These are phyloP conservation scores for Prillingera fragicola DNA, from an alignment of 1,284 basidiomycete species.

Conservation along the genomic window DNA sequence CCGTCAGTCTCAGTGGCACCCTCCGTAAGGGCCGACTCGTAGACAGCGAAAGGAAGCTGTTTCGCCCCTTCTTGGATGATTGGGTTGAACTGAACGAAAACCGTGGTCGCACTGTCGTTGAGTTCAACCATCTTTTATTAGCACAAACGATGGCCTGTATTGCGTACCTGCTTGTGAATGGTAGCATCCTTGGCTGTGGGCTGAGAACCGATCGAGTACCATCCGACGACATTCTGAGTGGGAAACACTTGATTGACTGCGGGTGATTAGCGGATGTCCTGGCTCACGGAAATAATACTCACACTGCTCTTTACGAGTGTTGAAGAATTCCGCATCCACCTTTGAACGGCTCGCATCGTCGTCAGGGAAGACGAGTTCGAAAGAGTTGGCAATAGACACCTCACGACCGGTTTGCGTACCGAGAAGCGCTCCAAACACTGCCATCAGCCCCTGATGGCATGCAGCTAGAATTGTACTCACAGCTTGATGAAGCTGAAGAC, in stretches of 20 bases:
- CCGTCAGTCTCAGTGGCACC: constrained; percentile 48
- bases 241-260: constrained; percentile 97
- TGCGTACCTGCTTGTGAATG: constrained; percentile 82
- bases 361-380: constrained; percentile 63
- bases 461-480: not conserved
- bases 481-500: not conserved
- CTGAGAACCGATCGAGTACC: constrained; percentile 78
- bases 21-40: constrained; percentile 78
- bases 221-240: constrained; percentile 89
- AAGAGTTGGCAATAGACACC: constrained; percentile 93
- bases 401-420: constrained; percentile 90
- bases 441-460: not conserved
- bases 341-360: constrained; percentile 20
- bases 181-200: constrained; percentile 69
- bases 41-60: constrained; percentile 78
- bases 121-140: constrained; percentile 53
- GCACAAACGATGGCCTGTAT: constrained; percentile 47
- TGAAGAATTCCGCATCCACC: constrained; percentile 74
- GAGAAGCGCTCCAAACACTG: constrained; percentile 88
- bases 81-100: constrained; percentile 52
- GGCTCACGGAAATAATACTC: constrained; percentile 32
- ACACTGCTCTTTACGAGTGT: constrained; percentile 85
- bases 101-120: constrained; percentile 42
- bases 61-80: constrained; percentile 45
- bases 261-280: constrained; percentile 1